phyloP scores from a whole-genome alignment of 352 stramenopile genomes.

The Globisporangium viniferum region DNA sequence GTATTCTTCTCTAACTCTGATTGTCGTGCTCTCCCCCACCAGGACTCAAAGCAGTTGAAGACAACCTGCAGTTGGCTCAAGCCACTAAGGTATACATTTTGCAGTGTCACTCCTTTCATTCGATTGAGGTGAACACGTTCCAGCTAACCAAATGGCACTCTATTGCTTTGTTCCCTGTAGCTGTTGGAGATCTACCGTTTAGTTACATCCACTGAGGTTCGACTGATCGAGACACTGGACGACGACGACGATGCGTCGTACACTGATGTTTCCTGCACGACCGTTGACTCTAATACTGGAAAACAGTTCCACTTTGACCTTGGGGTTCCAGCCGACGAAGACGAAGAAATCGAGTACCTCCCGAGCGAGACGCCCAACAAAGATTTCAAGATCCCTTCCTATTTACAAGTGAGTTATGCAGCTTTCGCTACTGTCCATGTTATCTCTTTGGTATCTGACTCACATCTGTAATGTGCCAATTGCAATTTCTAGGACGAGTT shows the following conservation, averaged over 20 bases:
- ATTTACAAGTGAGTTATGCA: conserved; percentile 54
- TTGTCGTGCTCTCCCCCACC: not conserved
- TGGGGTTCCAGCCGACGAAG: conserved; percentile 51
- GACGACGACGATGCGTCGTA: conserved; percentile 50
- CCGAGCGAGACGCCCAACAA: conserved; percentile 53
- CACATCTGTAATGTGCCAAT: not conserved
- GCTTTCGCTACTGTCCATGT: not conserved
- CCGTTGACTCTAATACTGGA: conserved; percentile 60
- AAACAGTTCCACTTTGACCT: conserved; percentile 78
- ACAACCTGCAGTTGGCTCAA: conserved; percentile 54
- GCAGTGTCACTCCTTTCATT: not conserved
- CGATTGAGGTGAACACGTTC: not conserved
- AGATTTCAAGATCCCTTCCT: conserved; percentile 59
- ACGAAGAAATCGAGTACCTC: conserved; percentile 81
- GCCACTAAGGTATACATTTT: conserved; percentile 59
- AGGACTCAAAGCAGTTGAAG: conserved; percentile 42
- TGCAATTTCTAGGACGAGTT: conserved; percentile 53
- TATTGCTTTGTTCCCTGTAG: conserved; percentile 28
- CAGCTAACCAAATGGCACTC: not conserved
- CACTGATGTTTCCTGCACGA: conserved; percentile 66
- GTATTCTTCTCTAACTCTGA: not conserved
- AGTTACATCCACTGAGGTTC: conserved; percentile 75
- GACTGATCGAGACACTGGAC: conserved; percentile 55
- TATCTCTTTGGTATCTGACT: not conserved
- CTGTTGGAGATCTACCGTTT: conserved; percentile 76